Base-by-base conservation (phyloP, 2,329 filamentous ascomycete genomes). In the Talaromyces sp. region DNA sequence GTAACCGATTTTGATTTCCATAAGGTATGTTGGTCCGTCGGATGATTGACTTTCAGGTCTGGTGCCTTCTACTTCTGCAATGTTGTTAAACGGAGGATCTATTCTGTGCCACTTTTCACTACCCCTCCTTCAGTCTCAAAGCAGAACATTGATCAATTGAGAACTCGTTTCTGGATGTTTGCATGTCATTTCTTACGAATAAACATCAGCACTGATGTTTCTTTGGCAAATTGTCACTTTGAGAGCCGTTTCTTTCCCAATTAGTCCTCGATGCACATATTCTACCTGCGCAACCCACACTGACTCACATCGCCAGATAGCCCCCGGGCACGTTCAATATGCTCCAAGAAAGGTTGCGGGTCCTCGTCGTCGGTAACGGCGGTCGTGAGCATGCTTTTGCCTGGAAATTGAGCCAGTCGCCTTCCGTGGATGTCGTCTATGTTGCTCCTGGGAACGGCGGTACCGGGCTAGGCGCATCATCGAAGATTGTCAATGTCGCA, bases 311-410 rank as follows among this genome's bases (percentile, higher is more conserved):
- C 53, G 64, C 11, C 33, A 56, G 53, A 62, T 57, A 63, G 31
- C 37, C 50, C 61, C 59, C 53, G 41, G 60, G 63, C 62, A 62
- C 61, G 56, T 53, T 40, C 45, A 65, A 57, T 50, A 76, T 76
- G 74, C 67, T 72, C 57, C 70, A 73, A 64, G 76, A 78, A 69
- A 71, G 71, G 63, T 80, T 91, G 63, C 83, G 86, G 65, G 81
- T 97, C 65, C 86, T 97, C 63, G 85, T 97, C 63, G 86, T 97
- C 64, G 93, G 94, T 69, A 96, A 93, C 71, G 94, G 94, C 65
- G 94, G 93, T 66, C 87, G 94, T 67, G 94, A 99, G 77, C 91
- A 97, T 76, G 90, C 92, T 48, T 83, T 97, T 62, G 91, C 92
- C 41, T 97, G 92, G 92, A 97, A 95, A 77, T 80, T 97, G 62